Base-by-base conservation (phyloP, 129 eudicot genomes). In the Flaveria ramosissima region DNA sequence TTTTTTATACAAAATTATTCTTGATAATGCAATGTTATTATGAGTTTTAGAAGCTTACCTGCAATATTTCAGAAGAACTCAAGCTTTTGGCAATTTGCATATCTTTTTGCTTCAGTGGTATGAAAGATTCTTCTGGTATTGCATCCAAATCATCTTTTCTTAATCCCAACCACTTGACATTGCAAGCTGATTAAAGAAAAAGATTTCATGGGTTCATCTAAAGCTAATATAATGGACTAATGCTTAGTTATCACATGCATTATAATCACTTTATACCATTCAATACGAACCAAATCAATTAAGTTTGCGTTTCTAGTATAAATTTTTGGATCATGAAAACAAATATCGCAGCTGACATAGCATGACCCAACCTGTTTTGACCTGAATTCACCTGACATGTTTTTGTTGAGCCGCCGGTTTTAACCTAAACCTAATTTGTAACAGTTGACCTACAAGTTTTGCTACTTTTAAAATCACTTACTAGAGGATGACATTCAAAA, bases 161-260 rank as follows among this genome's bases (percentile, higher is more conserved):
- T 73, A 95, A 20, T 77, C 99, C 99, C 73, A 95, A 80, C 97
- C 97, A 95, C 80, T 85, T 95, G 36, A 95, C 63, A 64, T 95
- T 91, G 88, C 99, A 92, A 83, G 99, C 99, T 95, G 84, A 80
- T 24, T 53, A n/a, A 60, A 68, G 60, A 14, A 24, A 63, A 48
- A 55, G 45, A 36, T 53, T 20, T 53, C 19, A 8, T 19, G 15
- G 75, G 57, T 66, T 52, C 14, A 7, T 3, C 20, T 56, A 59
- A 36, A 55, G 81, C 42, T 26, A 26, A 36, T 23, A 12, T 23
- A 63, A 51, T 15, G 30, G 17, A 64, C 56, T 19, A 69, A 13
- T 70, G 26, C 13, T 41, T 20, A 1, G 3, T 72, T 41, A 21
- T 36, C 6, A 14, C 4, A 19, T 36, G 20, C 11, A 72, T 7